Evolutionary conservation across 257 asterid genomes (phyloP).

Genomic region (Plantago elongata): DNA sequence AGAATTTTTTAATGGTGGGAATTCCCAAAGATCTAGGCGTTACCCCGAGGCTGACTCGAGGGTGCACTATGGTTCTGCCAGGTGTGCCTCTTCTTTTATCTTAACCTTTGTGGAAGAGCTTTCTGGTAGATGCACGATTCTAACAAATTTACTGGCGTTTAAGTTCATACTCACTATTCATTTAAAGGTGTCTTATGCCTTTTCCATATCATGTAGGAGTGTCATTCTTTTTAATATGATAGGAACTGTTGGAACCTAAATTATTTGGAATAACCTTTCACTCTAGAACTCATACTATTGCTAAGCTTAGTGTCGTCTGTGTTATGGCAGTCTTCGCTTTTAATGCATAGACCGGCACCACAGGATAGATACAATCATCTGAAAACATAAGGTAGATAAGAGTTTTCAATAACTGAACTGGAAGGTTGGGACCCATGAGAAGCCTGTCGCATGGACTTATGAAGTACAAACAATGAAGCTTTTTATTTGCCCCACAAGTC

Average conservation of each 20-base stretch:
- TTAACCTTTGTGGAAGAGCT: not conserved
- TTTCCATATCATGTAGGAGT: not conserved
- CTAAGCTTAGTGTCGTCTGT: not conserved
- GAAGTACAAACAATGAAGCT: no score
- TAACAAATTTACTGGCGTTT: not conserved
- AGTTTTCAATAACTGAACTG: no score
- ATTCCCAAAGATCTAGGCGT: constrained; percentile 48
- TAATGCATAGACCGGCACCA: no score
- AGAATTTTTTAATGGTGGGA: constrained; percentile 44
- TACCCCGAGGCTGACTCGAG: constrained; percentile 51
- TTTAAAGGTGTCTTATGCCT: not conserved
- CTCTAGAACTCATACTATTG: not conserved
- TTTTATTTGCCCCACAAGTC: no score
- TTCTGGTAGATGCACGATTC: not conserved
- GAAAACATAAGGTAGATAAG: no score
- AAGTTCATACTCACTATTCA: not conserved
- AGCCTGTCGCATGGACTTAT: no score
- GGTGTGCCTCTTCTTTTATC: constrained; percentile 41
- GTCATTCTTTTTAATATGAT: no score
- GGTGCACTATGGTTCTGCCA: constrained; percentile 55
- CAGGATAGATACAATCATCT: no score
- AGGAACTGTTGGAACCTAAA: not conserved
- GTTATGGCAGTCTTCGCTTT: not conserved
- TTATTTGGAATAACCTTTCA: not conserved
- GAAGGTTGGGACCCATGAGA: no score